Percentiles rank a stretch among this genome's conserved stretches.
Evolutionary conservation across 1,284 basidiomycete genomes (phyloP).

Genomic region (Inonotus hispidus): DNA sequence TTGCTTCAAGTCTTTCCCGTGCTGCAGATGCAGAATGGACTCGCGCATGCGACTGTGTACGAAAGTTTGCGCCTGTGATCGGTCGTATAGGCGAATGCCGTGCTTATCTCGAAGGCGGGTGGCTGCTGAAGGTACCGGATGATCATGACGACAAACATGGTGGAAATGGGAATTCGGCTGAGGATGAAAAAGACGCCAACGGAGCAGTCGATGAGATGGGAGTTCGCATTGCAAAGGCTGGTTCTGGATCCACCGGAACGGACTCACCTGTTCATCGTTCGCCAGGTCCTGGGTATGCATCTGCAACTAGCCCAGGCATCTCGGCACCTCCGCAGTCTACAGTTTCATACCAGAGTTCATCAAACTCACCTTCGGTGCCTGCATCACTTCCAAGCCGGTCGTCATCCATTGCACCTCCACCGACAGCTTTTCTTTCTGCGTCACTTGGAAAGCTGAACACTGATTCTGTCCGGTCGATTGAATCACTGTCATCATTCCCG

Average conservation of each 20-base stretch:
- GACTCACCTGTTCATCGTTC: neutral
- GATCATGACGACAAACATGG: neutral
- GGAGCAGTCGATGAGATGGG: constrained; percentile 11
- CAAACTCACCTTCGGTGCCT: neutral
- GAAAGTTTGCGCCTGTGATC: constrained; percentile 56
- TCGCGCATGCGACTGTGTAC: constrained; percentile 62
- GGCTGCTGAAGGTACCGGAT: constrained; percentile 51
- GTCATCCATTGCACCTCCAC: neutral
- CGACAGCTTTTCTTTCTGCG: constrained; percentile 7
- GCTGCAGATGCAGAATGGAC: constrained; percentile 75
- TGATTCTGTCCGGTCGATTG: constrained; percentile 46
- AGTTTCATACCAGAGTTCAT: neutral
- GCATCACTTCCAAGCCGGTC: constrained; percentile 5
- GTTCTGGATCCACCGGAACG: neutral
- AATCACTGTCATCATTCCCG: constrained; percentile 66
- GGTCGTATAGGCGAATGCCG: constrained; percentile 68
- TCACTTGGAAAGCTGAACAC: constrained; percentile 24
- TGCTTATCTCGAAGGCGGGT: constrained; percentile 67
- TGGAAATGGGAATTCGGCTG: neutral
- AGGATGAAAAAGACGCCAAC: neutral
- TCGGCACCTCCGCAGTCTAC: constrained; percentile 5
- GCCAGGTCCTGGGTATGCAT: neutral
- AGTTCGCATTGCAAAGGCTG: constrained; percentile 1
- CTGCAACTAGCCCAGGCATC: neutral
- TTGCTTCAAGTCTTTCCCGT: constrained; percentile 59